These are phyloP conservation scores for Anastatica hierochuntica DNA, from an alignment of 345 rosid species.

Conservation along the genomic window DNA sequence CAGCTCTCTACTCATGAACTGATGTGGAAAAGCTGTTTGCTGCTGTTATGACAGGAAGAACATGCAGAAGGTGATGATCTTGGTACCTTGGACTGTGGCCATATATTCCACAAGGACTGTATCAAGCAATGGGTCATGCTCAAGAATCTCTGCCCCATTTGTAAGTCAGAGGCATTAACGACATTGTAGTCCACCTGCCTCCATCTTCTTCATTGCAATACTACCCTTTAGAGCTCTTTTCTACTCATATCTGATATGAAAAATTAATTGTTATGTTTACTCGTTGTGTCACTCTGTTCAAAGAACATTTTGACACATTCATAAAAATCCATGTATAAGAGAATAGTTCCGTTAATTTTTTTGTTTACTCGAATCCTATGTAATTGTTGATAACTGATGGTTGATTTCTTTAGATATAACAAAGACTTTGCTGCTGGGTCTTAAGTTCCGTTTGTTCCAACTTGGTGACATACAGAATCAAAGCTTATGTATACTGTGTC, in stretches of 20 bases:
- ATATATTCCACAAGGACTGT: slow-evolving; percentile 63
- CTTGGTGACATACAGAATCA: no score
- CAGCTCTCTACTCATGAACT: neutral
- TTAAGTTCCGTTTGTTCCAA: no score
- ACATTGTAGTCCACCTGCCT: slow-evolving; percentile 13
- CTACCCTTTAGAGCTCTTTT: neutral
- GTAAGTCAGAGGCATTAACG: slow-evolving; percentile 57
- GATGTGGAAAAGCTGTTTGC: slow-evolving; percentile 2
- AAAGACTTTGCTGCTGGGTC: no score
- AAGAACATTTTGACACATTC: slow-evolving; percentile 17
- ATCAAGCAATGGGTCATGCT: slow-evolving; percentile 79
- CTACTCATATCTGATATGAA: neutral
- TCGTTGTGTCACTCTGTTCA: slow-evolving; percentile 16
- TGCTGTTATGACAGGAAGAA: slow-evolving; percentile 52
- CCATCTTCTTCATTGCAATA: neutral
- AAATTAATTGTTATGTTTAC: slow-evolving; percentile 2
- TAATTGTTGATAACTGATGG: neutral
- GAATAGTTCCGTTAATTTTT: slow-evolving; percentile 5
- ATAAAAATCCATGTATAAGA: neutral
- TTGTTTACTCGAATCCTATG: neutral
- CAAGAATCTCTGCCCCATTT: slow-evolving; percentile 84
- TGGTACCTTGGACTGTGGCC: slow-evolving; percentile 74
- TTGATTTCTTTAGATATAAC: no score
- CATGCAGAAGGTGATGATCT: slow-evolving; percentile 59
- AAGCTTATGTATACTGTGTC: no score